Conservation (phyloP, 2,329 filamentous ascomycete species). For the Furcasterigmium sp. region DNA sequence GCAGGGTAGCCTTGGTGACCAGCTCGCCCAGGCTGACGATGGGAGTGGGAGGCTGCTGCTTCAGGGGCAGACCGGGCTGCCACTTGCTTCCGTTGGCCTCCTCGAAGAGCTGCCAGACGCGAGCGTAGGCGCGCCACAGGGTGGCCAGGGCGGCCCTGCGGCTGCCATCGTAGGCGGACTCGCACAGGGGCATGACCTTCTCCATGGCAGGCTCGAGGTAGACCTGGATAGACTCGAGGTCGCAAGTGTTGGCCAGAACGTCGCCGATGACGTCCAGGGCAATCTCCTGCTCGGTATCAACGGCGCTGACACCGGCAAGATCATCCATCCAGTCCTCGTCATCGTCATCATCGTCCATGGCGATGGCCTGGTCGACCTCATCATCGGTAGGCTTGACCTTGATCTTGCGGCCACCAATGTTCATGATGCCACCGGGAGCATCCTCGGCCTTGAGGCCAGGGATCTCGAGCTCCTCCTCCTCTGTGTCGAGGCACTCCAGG, state of each 20-base stretch:
- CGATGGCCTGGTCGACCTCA: slow-evolving; percentile 48
- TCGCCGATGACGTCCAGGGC: slow-evolving; percentile 93
- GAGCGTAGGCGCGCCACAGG: slow-evolving; percentile 88
- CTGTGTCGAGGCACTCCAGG: slow-evolving; percentile 78
- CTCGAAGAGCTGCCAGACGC: slow-evolving; percentile 83
- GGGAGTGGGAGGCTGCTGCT: slow-evolving; percentile 72
- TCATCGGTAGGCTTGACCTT: slow-evolving; percentile 61
- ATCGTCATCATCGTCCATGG: slow-evolving; percentile 62
- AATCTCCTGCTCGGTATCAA: slow-evolving; percentile 95
- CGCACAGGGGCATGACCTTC: slow-evolving; percentile 71
- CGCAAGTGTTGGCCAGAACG: slow-evolving; percentile 80
- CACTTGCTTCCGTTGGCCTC: slow-evolving; percentile 75
- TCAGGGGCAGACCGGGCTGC: slow-evolving; percentile 80
- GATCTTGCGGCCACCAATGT: slow-evolving; percentile 77
- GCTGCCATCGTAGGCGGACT: slow-evolving; percentile 89
- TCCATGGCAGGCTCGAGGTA: slow-evolving; percentile 88
- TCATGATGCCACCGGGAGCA: slow-evolving; percentile 60
- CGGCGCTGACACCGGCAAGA: slow-evolving; percentile 76
- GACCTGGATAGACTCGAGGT: slow-evolving; percentile 64
- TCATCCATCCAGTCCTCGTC: slow-evolving; percentile 83
- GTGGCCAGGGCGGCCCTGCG: slow-evolving; percentile 89
- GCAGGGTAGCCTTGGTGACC: slow-evolving; percentile 77
- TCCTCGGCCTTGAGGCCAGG: slow-evolving; percentile 57
- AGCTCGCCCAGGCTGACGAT: slow-evolving; percentile 82
- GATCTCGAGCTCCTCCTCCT: slow-evolving; percentile 81